Evolutionary conservation across 768 basidiomycete species (phyloP).

Genomic region (Boletus insuetus): DNA sequence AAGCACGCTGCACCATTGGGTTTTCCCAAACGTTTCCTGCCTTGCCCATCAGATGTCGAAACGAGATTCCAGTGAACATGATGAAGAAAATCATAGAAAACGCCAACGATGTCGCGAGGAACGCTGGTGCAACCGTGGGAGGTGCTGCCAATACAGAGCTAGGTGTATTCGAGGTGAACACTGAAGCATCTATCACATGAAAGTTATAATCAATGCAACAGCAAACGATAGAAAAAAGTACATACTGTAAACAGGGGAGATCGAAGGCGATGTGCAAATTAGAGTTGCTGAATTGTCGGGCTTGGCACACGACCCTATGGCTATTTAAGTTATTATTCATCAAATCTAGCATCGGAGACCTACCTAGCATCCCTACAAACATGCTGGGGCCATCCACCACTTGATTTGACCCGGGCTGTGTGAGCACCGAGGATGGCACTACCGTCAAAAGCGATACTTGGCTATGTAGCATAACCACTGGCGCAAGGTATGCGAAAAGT

Average conservation of each 20-base stretch:
- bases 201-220: not conserved
- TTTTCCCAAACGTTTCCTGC: slow-evolving; percentile 49
- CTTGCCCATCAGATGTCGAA: slow-evolving; percentile 63
- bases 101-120: slow-evolving; percentile 59
- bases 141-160: slow-evolving; percentile 57
- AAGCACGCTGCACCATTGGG: slow-evolving; percentile 53
- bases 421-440: slow-evolving; percentile 49
- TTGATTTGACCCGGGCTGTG: slow-evolving; percentile 31
- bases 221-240: not conserved
- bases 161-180: slow-evolving; percentile 56
- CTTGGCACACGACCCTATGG: slow-evolving; percentile 65
- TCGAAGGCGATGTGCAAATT: slow-evolving; percentile 53
- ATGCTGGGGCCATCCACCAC: slow-evolving; percentile 64
- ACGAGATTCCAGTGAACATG: slow-evolving; percentile 60
- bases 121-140: slow-evolving; percentile 55
- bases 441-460: slow-evolving; percentile 66
- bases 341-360: slow-evolving; percentile 7
- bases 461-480: slow-evolving; percentile 54
- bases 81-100: slow-evolving; percentile 64
- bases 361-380: slow-evolving; percentile 66
- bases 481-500: slow-evolving; percentile 68
- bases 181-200: slow-evolving; percentile 53
- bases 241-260: slow-evolving; percentile 64
- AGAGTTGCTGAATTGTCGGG: slow-evolving; percentile 45
- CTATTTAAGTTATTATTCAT: not conserved